Evolutionary conservation across 2,329 filamentous ascomycete species (phyloP).

Genomic region (Pestalotiopsis fici): DNA sequence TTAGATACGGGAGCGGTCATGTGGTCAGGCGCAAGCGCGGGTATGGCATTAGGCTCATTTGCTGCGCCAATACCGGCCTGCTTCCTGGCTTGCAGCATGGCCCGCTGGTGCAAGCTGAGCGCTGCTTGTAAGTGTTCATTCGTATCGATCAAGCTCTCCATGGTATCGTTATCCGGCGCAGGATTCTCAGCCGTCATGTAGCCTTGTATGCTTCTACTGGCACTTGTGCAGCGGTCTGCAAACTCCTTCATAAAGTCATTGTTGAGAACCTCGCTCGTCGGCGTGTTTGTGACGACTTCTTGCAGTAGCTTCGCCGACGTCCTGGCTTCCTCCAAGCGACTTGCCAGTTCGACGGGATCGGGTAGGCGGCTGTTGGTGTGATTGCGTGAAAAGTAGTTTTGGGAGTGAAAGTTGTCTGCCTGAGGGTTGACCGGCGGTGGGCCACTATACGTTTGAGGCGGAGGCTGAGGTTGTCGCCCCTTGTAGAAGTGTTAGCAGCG

Average conservation of each 20-base stretch:
- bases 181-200: constrained; percentile 84
- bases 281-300: constrained; percentile 86
- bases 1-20: constrained; percentile 8
- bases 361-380: constrained; percentile 58
- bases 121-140: constrained; percentile 88
- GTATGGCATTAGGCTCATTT: constrained; percentile 10
- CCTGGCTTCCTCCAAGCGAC: constrained; percentile 84
- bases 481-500: neutral
- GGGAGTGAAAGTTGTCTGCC: constrained; percentile 56
- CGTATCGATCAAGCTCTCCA: constrained; percentile 90
- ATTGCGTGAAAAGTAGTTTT: constrained; percentile 60
- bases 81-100: constrained; percentile 66
- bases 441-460: constrained; percentile 41
- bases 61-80: constrained; percentile 41
- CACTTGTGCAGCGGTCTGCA: constrained; percentile 78
- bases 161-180: constrained; percentile 86
- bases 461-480: constrained; percentile 10
- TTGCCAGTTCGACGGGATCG: constrained; percentile 73
- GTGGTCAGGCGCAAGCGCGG: neutral
- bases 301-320: constrained; percentile 91
- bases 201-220: constrained; percentile 77
- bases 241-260: constrained; percentile 96
- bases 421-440: constrained; percentile 43
- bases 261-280: constrained; percentile 70
- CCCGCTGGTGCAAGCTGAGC: constrained; percentile 81